Evolutionary conservation across 1,139 yeast genomes (phyloP).

Genomic region (Suhomyces yuchorum): DNA sequence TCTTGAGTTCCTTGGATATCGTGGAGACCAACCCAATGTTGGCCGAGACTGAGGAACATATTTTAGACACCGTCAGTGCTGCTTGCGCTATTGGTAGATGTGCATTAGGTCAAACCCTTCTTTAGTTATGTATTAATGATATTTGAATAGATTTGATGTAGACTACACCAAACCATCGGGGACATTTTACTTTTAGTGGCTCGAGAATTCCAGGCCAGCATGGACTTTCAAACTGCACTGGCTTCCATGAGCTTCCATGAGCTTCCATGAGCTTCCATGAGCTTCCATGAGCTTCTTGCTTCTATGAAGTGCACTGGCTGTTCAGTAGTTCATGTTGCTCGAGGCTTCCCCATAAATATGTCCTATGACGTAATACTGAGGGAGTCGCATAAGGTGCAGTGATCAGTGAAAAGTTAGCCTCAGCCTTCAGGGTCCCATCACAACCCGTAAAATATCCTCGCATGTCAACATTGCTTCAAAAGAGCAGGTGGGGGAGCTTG

Average conservation of each 20-base stretch:
- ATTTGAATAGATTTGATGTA: neutral
- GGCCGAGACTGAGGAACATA: slow-evolving; percentile 77
- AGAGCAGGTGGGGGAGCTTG: neutral
- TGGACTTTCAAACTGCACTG: no score
- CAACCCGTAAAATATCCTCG: neutral
- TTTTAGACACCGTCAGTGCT: slow-evolving; percentile 82
- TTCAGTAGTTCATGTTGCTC: no score
- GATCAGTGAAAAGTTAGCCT: neutral
- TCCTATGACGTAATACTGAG: neutral
- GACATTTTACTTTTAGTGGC: no score
- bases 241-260: no score
- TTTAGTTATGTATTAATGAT: slow-evolving; percentile 37
- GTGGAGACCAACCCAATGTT: slow-evolving; percentile 93
- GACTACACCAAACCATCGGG: no score
- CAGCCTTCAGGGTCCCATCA: neutral
- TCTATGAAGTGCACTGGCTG: no score
- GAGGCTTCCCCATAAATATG: neutral
- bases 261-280: neutral
- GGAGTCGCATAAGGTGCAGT: neutral
- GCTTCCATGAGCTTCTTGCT: no score
- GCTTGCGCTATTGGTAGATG: slow-evolving; percentile 92
- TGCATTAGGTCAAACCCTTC: slow-evolving; percentile 88
- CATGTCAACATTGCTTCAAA: neutral
- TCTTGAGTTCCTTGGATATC: slow-evolving; percentile 81
- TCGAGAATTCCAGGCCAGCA: no score